Evolutionary conservation across 2,329 filamentous ascomycete genomes (phyloP).

Genomic region (Fusarium sp.): DNA sequence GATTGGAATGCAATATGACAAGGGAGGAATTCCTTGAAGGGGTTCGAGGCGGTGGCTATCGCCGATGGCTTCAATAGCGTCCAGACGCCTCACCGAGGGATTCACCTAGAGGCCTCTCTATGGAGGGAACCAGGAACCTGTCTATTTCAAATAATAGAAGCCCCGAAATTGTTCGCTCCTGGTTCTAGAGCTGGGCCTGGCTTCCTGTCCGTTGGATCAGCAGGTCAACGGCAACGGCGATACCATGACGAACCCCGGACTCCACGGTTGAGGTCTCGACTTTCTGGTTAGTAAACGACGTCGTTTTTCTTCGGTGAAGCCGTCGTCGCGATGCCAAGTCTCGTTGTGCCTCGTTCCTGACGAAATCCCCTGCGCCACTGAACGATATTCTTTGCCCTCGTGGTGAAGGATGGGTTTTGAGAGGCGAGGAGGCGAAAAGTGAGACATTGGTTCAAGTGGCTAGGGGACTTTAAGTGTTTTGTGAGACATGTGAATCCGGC

Average conservation of each 20-base stretch:
- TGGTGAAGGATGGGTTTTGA: conserved; percentile 4
- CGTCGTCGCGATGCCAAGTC: background rate
- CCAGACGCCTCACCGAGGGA: background rate
- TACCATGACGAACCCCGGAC: background rate
- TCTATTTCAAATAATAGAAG: conserved; percentile 27
- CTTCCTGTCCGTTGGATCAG: background rate
- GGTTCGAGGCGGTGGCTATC: conserved; percentile 3
- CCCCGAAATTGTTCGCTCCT: conserved; percentile 7
- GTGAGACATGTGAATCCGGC: background rate
- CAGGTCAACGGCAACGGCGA: background rate
- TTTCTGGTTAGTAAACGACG: background rate
- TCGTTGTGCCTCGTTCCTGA: background rate
- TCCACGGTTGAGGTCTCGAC: background rate
- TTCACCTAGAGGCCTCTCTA: background rate
- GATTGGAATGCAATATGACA: conserved; percentile 28
- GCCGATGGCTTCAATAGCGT: conserved; percentile 29
- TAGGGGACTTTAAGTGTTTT: background rate
- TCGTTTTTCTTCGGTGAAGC: background rate
- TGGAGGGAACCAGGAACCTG: background rate
- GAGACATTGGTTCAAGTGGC: conserved; percentile 14
- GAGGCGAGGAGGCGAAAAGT: conserved; percentile 9
- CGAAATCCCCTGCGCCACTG: background rate
- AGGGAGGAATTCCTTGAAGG: conserved; percentile 16
- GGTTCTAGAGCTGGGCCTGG: conserved; percentile 4
- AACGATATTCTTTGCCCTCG: background rate